These are phyloP conservation scores for Quercus lobata DNA, from an alignment of 331 rosid genomes.

Conservation along the genomic window DNA sequence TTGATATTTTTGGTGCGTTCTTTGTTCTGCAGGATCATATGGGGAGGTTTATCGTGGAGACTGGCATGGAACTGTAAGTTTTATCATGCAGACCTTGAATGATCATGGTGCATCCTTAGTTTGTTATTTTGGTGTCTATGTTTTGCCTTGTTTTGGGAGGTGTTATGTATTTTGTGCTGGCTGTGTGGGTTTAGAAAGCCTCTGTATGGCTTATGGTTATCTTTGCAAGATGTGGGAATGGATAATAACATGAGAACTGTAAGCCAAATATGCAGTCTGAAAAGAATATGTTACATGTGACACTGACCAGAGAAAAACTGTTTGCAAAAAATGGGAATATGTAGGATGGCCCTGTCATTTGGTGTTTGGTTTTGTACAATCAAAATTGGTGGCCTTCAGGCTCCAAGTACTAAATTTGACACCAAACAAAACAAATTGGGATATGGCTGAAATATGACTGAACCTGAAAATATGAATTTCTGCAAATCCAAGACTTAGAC, in stretches of 20 bases:
- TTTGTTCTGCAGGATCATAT: slow-evolving; percentile 72
- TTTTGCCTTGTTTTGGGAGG: background rate
- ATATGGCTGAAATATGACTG: too few relatives aligned
- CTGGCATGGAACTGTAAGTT: slow-evolving; percentile 97
- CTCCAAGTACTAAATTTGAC: background rate
- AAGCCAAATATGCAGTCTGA: background rate
- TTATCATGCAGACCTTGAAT: slow-evolving; percentile 24
- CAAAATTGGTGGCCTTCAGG: background rate
- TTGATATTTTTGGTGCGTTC: slow-evolving; percentile 17
- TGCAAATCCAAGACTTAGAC: too few relatives aligned
- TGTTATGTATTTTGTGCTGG: slow-evolving; percentile 8
- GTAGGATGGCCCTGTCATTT: background rate
- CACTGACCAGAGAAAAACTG: background rate
- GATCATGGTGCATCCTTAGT: background rate
- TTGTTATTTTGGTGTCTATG: slow-evolving; percentile 6
- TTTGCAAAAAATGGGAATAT: background rate
- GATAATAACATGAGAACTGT: background rate
- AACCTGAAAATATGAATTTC: too few relatives aligned
- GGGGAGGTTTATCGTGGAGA: slow-evolving; percentile 98
- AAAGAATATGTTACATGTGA: background rate
- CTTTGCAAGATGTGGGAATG: background rate
- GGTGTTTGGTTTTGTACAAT: background rate
- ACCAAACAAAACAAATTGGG: background rate
- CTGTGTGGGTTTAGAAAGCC: background rate
- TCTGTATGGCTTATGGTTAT: background rate